These are phyloP conservation scores for Suhomyces sp. DNA, from an alignment of 805 yeast genomes.

Conservation along the genomic window DNA sequence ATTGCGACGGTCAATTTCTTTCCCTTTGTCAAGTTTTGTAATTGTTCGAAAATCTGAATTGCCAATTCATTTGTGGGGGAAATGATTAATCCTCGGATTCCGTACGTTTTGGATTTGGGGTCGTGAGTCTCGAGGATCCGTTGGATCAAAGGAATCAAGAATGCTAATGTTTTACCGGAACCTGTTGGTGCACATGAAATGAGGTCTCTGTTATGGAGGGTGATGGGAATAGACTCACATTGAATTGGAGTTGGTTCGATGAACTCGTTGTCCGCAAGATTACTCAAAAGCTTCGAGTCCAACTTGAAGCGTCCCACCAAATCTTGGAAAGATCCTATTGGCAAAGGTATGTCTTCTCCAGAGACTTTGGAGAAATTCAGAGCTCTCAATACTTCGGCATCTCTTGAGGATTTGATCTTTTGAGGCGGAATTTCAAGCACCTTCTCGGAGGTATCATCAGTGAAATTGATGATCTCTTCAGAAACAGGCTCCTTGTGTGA, in stretches of 20 bases:
- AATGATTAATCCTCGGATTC: conserved; percentile 73
- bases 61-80: conserved; percentile 97
- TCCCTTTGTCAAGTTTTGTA: conserved; percentile 57
- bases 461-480: background rate
- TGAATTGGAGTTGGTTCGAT: conserved; percentile 92
- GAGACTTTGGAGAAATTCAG: conserved; percentile 65
- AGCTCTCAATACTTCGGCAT: conserved; percentile 63
- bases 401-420: conserved; percentile 50
- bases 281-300: conserved; percentile 55
- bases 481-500: conserved; percentile 30
- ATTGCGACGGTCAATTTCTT: conserved; percentile 59
- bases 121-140: conserved; percentile 26
- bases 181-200: conserved; percentile 98
- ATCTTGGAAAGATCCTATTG: conserved; percentile 87
- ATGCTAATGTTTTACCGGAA: conserved; percentile 95
- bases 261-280: conserved; percentile 68
- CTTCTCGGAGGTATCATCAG: conserved; percentile 27
- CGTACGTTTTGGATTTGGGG: conserved; percentile 37
- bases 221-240: conserved; percentile 80
- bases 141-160: conserved; percentile 78
- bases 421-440: conserved; percentile 39
- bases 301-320: conserved; percentile 66
- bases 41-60: conserved; percentile 73
- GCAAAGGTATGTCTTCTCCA: conserved; percentile 87
- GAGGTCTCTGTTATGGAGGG: conserved; percentile 69